Evolutionary conservation across 306 rosid genomes (phyloP), one percentile per base, ranked within the genome.

Genomic region (Begonia fuchsioides): DNA sequence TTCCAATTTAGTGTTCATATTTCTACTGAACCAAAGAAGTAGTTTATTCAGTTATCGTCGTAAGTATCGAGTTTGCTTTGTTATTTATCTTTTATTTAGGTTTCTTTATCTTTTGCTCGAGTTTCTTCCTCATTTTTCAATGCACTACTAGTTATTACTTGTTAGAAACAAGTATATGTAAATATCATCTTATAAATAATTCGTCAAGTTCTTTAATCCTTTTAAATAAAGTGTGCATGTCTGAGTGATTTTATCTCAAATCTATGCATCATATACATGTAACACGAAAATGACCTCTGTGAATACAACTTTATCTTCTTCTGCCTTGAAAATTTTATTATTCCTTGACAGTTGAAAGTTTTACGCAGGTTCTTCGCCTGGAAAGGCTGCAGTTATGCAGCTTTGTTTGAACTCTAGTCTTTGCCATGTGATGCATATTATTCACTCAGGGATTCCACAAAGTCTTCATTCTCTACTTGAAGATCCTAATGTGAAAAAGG

Each of bases 361-460:
- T 15, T 18, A 6, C 64, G 50, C 68, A 84, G 97, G 97, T 60
- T 77, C 65, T 74, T 66, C 92, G 9, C 80, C 84, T 17, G 79
- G 92, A 67, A 84, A 76, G 73, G 83, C 67, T 58, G 95, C 94
- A 47, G 94, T 90, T 55, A 64, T 90, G 97, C 97, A 90, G 70
- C 72, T 84, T 59, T 90, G 93, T 59, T 39, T 48, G 17, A 82
- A 61, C 59, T 39, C 65, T 52, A 66, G 64, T 47, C 70, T 54
- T 35, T 90, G 95, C 65, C 68, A 76, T 57, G 94, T 90, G 60
- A 77, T 90, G 68, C 97, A 90, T 59, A 63, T 84, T 52, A 44
- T 81, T 60, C 97, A 90, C 66, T 78, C 94, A 12, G 97, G 97
- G 55, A 73, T 90, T 61, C 78, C 97, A 50, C 76, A 0, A 65